Percentiles rank a stretch among this genome's conserved stretches.
Conservation (phyloP, 176 grass and related monocot genomes). For the Triticum aestivum region IWGSC_CS_RefSeq_v2.1 NC_057804.1:404550255-404550754, state of each 20-base stretch:
- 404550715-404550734: constrained; percentile 68
- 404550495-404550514: background rate
- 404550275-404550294: constrained; percentile 56
- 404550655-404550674: constrained; percentile 39
- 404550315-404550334: constrained; percentile 47
- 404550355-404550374: constrained; percentile 35
- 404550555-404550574: constrained; percentile 16
- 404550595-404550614: constrained; percentile 17
- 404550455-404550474: constrained; percentile 14
- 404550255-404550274: constrained; percentile 56
- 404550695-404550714: constrained; percentile 38
- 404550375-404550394: constrained; percentile 41
- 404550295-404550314: constrained; percentile 61
- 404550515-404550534: constrained; percentile 36
- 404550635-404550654: constrained; percentile 18
- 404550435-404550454: constrained; percentile 31
- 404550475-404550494: constrained; percentile 11
- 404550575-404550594: constrained; percentile 37
- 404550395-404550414: constrained; percentile 42
- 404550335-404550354: constrained; percentile 43
- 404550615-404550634: constrained; percentile 34
- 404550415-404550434: constrained; percentile 23
- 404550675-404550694: constrained; percentile 33
- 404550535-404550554: constrained; percentile 29
- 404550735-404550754: constrained; percentile 52